phyloP scores from a whole-genome alignment of 2,329 filamentous ascomycete species.

The Nothophoma quercina region DNA sequence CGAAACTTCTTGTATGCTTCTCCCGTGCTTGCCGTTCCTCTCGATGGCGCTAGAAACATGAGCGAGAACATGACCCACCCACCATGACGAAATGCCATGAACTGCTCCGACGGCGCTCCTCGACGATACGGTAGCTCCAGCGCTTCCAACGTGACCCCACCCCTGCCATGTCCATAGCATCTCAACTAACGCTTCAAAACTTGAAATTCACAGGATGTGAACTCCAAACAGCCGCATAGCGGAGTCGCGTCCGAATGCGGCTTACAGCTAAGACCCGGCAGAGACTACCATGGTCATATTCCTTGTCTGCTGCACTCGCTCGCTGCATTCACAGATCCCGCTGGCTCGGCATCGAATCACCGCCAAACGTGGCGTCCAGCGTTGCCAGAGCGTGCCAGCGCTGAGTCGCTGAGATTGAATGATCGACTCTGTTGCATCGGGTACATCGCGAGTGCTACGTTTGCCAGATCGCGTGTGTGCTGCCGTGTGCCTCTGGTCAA shows the following conservation, averaged over 20 bases:
- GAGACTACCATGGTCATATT: constrained; percentile 4
- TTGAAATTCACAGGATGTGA: constrained; percentile 22
- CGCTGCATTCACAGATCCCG: constrained; percentile 23
- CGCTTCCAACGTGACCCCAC: constrained; percentile 11
- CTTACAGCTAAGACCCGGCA: constrained; percentile 11
- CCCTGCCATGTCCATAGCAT: constrained; percentile 25
- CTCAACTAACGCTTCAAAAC: constrained; percentile 31
- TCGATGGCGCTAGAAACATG: constrained; percentile 32
- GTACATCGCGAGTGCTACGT: constrained; percentile 16
- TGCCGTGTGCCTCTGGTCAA: constrained; percentile 12
- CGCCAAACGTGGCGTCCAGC: constrained; percentile 22
- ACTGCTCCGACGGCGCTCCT: constrained; percentile 22
- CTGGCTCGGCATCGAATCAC: constrained; percentile 30
- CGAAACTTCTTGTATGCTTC: constrained; percentile 17
- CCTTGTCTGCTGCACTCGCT: constrained; percentile 18
- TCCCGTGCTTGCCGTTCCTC: constrained; percentile 31
- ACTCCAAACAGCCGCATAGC: constrained; percentile 26
- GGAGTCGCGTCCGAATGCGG: constrained; percentile 25
- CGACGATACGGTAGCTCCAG: constrained; percentile 9
- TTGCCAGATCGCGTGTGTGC: constrained; percentile 16
- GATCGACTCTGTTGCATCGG: constrained; percentile 22
- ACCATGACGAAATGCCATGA: constrained; percentile 34
- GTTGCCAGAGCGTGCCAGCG: constrained; percentile 5
- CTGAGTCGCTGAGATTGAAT: constrained; percentile 11
- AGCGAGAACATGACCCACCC: constrained; percentile 32